These are phyloP conservation scores for Oenanthe javanica DNA, from an alignment of 140 eudicot genomes.

Conservation along the genomic window DNA sequence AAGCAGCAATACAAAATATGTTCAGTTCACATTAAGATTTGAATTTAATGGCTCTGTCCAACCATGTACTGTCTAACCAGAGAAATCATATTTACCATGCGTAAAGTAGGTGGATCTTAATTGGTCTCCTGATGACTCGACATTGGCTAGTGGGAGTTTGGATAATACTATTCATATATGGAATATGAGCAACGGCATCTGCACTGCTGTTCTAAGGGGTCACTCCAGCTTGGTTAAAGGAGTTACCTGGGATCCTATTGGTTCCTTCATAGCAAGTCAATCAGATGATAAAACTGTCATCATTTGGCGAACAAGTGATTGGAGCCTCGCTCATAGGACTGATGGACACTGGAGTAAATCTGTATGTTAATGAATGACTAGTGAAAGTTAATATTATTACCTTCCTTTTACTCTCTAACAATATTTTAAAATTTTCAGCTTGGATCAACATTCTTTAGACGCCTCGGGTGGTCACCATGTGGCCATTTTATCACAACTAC, in stretches of 20 bases:
- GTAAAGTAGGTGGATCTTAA: constrained; percentile 99
- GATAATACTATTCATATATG: constrained; percentile 93
- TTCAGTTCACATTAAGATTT: neutral
- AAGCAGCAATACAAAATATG: neutral
- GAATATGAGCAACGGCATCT: constrained; percentile 83
- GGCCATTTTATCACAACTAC: constrained; percentile 97
- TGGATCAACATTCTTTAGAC: constrained; percentile 96
- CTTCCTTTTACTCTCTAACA: neutral
- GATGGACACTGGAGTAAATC: constrained; percentile 99
- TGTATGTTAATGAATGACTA: constrained; percentile 33
- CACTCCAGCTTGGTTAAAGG: constrained; percentile 98
- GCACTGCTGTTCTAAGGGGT: constrained; percentile 96
- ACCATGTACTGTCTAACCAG: constrained; percentile 30
- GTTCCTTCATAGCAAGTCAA: constrained; percentile 94
- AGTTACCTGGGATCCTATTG: constrained; percentile 98
- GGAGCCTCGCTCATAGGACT: constrained; percentile 94
- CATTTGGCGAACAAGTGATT: constrained; percentile 92
- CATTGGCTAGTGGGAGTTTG: constrained; percentile 88
- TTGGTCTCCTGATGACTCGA: constrained; percentile 99
- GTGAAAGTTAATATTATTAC: neutral
- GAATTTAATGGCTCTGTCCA: neutral
- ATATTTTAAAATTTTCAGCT: constrained; percentile 40
- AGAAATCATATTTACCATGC: constrained; percentile 34
- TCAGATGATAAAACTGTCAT: constrained; percentile 98
- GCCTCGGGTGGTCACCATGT: constrained; percentile 99